A percentile compares a stretch with the other conserved stretches of the same genome.
phyloP scores from a whole-genome alignment of 176 grass and related monocot species.

The Pontederia crassipes region DNA sequence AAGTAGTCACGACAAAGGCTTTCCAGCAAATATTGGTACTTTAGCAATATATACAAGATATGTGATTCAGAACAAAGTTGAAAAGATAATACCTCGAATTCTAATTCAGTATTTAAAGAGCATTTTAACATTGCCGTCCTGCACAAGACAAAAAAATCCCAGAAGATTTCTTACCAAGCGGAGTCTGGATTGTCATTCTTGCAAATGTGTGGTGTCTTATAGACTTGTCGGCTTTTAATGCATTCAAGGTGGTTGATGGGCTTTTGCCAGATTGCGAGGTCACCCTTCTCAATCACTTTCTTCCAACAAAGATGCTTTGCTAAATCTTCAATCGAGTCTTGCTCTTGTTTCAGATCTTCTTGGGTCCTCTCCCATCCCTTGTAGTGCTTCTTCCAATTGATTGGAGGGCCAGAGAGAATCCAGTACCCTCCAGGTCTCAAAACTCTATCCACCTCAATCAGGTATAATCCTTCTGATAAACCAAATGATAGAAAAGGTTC shows the following conservation, averaged over 20 bases:
- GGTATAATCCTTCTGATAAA: constrained; percentile 46
- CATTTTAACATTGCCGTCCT: too few species aligned
- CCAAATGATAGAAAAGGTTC: background rate
- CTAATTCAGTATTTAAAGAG: too few species aligned
- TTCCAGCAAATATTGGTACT: too few species aligned
- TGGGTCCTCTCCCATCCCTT: constrained; percentile 82
- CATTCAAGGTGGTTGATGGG: constrained; percentile 71
- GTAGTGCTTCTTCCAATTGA: constrained; percentile 65
- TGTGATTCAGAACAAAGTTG: too few species aligned
- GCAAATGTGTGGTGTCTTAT: constrained; percentile 47
- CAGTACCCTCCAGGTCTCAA: constrained; percentile 77
- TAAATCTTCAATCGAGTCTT: constrained; percentile 73
- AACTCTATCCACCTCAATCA: constrained; percentile 82
- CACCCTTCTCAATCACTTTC: constrained; percentile 73
- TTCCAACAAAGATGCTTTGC: constrained; percentile 71
- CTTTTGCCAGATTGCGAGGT: constrained; percentile 90
- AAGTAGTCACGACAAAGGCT: too few species aligned
- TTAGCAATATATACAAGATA: too few species aligned
- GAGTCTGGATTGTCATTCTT: constrained; percentile 23
- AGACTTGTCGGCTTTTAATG: constrained; percentile 23
- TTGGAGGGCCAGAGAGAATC: constrained; percentile 82
- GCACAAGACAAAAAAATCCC: too few species aligned
- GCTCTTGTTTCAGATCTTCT: constrained; percentile 76
- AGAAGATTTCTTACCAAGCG: too few species aligned
- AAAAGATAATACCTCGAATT: too few species aligned